phyloP scores from a whole-genome alignment of 106 monocot genomes.

The Triglochin maritima region DNA sequence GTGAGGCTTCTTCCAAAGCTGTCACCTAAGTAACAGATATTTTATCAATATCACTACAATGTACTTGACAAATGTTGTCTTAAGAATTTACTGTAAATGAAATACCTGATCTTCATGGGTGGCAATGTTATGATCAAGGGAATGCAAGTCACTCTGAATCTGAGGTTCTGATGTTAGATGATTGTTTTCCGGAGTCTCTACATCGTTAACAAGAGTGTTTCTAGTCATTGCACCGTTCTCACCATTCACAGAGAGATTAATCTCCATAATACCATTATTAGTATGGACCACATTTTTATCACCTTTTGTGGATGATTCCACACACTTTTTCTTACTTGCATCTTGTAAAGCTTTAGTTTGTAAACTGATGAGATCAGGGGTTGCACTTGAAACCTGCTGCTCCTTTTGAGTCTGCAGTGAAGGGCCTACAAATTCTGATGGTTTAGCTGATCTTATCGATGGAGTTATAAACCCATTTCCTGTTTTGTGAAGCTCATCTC shows the following conservation, averaged over 20 bases:
- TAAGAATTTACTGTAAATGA: background rate
- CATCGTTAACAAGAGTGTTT: background rate
- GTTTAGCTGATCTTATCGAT: background rate
- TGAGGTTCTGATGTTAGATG: background rate
- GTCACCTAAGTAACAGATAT: background rate
- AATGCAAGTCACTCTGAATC: background rate
- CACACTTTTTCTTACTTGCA: conserved; percentile 2
- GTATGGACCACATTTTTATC: background rate
- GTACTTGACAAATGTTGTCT: background rate
- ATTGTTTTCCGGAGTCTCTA: background rate
- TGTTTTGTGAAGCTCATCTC: background rate
- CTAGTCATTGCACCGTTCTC: background rate
- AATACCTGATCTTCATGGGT: background rate
- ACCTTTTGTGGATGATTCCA: background rate
- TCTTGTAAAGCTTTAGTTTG: background rate
- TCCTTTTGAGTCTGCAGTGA: background rate
- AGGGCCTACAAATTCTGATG: background rate
- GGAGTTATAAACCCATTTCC: background rate
- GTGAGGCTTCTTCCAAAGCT: background rate
- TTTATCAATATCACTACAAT: background rate
- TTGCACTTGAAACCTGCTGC: background rate
- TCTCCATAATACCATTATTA: background rate
- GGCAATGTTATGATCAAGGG: background rate
- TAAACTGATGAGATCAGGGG: background rate
- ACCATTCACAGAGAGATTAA: background rate